Evolutionary conservation across 2,329 filamentous ascomycete genomes (phyloP).

Genomic region (Leptographium lundbergii): DNA sequence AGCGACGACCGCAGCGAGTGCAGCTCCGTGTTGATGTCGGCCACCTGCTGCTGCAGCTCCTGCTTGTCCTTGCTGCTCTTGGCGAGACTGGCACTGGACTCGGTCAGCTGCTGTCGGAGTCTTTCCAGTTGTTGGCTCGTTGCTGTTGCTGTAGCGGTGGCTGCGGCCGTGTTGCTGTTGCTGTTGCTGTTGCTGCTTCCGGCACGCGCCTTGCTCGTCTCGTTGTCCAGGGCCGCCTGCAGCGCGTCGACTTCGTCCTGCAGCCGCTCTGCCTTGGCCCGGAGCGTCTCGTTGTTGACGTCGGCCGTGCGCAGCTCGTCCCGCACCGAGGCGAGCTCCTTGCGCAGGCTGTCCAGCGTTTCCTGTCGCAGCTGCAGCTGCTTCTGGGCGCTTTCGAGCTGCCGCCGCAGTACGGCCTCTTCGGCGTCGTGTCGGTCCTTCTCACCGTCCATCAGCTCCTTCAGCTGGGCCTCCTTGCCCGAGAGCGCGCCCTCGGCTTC

Average conservation of each 20-base stretch:
- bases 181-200: constrained; percentile 26
- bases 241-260: constrained; percentile 69
- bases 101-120: constrained; percentile 32
- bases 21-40: constrained; percentile 46
- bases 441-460: constrained; percentile 58
- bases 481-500: constrained; percentile 55
- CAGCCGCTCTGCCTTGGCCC: constrained; percentile 52
- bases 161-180: constrained; percentile 4
- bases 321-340: constrained; percentile 51
- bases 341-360: constrained; percentile 51
- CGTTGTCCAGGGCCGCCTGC: constrained; percentile 52
- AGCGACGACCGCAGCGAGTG: constrained; percentile 43
- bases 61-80: constrained; percentile 48
- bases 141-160: not conserved
- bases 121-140: constrained; percentile 13
- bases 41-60: constrained; percentile 48
- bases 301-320: constrained; percentile 60
- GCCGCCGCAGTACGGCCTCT: constrained; percentile 55
- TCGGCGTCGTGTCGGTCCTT: constrained; percentile 59
- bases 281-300: constrained; percentile 47
- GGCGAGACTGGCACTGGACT: constrained; percentile 43
- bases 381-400: constrained; percentile 61
- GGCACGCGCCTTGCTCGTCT: constrained; percentile 42
- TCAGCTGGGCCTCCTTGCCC: constrained; percentile 53
- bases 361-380: constrained; percentile 56